Conservation (phyloP, 129 eudicot genomes). For the Calendula officinalis region DNA sequence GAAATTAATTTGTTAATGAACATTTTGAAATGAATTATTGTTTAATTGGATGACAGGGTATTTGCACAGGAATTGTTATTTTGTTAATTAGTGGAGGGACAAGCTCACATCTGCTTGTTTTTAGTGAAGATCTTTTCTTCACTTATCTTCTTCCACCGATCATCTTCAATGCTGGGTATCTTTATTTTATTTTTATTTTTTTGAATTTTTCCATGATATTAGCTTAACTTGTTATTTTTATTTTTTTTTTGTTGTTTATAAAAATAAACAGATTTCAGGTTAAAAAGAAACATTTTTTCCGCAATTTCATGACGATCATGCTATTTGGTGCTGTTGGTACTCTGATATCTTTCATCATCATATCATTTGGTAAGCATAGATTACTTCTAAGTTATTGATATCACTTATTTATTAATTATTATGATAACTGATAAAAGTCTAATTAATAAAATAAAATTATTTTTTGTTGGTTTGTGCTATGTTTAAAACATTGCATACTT, state of each 20-base stretch:
- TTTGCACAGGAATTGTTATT: constrained; percentile 71
- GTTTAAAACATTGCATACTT: not conserved
- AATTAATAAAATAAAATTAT: not conserved
- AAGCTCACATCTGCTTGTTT: constrained; percentile 68
- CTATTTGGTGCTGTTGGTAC: constrained; percentile 96
- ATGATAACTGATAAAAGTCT: not conserved
- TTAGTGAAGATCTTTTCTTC: constrained; percentile 94
- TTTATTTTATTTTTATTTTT: constrained; percentile 5
- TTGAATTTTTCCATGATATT: not conserved
- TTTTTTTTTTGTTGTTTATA: not conserved
- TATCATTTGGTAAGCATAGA: constrained; percentile 63
- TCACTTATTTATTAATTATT: not conserved
- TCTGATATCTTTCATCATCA: constrained; percentile 67
- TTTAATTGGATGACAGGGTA: constrained; percentile 49
- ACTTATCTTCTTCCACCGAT: constrained; percentile 92
- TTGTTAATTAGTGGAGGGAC: constrained; percentile 71
- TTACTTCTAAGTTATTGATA: constrained; percentile 2
- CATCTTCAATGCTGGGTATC: constrained; percentile 91
- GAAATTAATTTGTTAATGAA: constrained; percentile 2
- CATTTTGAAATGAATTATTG: not conserved
- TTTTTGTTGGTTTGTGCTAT: constrained; percentile 3
- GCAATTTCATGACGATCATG: constrained; percentile 78
- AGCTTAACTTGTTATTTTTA: constrained; percentile 7
- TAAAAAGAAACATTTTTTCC: constrained; percentile 88
- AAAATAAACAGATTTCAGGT: constrained; percentile 81